phyloP scores from a whole-genome alignment of 1,139 yeast species.

The Lodderomyces metapsilosis region DNA sequence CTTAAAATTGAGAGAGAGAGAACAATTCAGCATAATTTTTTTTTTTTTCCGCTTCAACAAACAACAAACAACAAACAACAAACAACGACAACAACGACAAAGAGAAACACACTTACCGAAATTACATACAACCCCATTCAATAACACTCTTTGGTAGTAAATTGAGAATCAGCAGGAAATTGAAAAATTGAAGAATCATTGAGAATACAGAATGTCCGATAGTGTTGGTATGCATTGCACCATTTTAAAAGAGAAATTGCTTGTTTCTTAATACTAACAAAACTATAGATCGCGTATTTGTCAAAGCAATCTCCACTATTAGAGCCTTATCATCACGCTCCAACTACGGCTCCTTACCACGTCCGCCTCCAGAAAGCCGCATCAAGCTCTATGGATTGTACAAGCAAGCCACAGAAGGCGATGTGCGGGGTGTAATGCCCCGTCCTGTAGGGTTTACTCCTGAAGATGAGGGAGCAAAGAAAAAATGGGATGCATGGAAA shows the following conservation, averaged over 20 bases:
- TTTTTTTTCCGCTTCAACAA: neutral
- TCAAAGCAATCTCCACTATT: conserved; percentile 77
- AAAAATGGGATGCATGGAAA: conserved; percentile 89
- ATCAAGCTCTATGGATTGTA: conserved; percentile 75
- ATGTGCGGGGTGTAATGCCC: conserved; percentile 65
- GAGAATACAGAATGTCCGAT: conserved; percentile 13
- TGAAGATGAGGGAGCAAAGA: conserved; percentile 66
- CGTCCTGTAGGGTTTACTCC: conserved; percentile 60
- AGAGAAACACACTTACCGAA: too few relatives aligned
- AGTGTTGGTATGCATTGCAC: conserved; percentile 17
- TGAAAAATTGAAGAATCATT: neutral
- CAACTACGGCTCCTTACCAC: conserved; percentile 67
- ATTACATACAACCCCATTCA: neutral
- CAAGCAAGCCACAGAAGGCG: conserved; percentile 88
- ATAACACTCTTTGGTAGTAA: neutral
- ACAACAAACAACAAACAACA: too few relatives aligned
- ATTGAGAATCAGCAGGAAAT: neutral
- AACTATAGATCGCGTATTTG: conserved; percentile 65
- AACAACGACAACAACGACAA: neutral
- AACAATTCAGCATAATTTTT: neutral
- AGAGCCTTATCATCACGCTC: conserved; percentile 69
- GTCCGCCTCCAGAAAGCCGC: conserved; percentile 77
- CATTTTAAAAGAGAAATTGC: neutral
- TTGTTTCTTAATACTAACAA: conserved; percentile 1
- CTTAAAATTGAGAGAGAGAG: neutral